A percentile compares a stretch with the other conserved stretches of the same genome.
Conservation (phyloP, 176 grass and related monocot species). For the Carex littledalei region DNA sequence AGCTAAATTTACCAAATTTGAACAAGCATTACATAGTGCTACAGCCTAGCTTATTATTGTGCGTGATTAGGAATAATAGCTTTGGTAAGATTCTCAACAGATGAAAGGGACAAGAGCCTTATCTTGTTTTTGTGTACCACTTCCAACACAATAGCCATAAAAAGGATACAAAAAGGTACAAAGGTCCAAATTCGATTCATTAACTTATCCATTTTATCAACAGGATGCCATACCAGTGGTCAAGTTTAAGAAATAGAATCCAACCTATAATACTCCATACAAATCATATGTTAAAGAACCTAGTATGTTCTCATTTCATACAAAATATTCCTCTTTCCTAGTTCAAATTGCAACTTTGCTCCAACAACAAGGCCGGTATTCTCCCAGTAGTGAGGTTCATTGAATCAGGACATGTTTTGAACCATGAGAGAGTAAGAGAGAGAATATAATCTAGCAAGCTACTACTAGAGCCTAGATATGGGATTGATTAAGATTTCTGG, state of each 20-base stretch:
- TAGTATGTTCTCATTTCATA: neutral
- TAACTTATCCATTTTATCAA: neutral
- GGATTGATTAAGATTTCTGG: neutral
- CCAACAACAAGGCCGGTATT: neutral
- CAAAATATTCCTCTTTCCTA: constrained; percentile 3
- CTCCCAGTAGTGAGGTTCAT: constrained; percentile 7
- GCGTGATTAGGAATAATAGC: neutral
- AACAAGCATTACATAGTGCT: neutral
- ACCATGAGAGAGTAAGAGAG: neutral
- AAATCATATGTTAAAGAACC: neutral
- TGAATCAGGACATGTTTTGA: constrained; percentile 14
- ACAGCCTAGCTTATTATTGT: neutral
- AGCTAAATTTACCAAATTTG: neutral
- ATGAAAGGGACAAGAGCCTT: neutral
- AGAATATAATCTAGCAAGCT: neutral
- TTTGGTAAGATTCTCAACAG: neutral
- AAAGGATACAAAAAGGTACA: neutral
- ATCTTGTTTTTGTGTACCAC: neutral
- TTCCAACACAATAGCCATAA: neutral
- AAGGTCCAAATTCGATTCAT: neutral
- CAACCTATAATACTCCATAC: neutral
- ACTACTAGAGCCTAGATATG: neutral
- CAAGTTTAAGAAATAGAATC: constrained; percentile 7
- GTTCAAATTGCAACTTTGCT: neutral
- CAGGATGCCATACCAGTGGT: neutral